Evolutionary conservation across 345 rosid genomes (phyloP).

Genomic region (Brassica carinata): DNA sequence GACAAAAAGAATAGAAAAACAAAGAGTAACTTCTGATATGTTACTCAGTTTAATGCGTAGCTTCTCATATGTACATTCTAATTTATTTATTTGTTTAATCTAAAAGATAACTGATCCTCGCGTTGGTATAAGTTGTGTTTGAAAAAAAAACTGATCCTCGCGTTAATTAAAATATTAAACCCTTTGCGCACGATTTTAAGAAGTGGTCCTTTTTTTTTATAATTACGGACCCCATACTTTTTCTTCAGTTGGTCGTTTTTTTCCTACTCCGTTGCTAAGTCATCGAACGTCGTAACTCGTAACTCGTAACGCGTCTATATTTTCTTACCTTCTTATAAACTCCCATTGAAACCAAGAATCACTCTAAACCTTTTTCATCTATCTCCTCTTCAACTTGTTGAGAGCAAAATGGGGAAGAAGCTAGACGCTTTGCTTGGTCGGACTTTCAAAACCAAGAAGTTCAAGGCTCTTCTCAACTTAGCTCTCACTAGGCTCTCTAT

Average conservation of each 20-base stretch:
- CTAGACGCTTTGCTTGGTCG: conserved; percentile 74
- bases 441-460: conserved; percentile 61
- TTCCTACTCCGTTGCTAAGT: conserved; percentile 40
- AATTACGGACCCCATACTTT: not conserved
- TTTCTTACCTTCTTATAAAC: conserved; percentile 19
- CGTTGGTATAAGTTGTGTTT: not conserved
- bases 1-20: not conserved
- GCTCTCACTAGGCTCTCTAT: conserved; percentile 71
- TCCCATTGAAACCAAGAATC: not conserved
- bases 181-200: conserved; percentile 3
- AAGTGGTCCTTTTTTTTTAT: conserved; percentile 9
- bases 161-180: not conserved
- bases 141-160: not conserved
- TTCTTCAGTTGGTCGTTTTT: not conserved
- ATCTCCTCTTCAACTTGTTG: conserved; percentile 5
- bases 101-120: not conserved
- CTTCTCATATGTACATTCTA: not conserved
- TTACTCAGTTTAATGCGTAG: not conserved
- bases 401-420: conserved; percentile 70
- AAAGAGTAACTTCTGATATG: not conserved
- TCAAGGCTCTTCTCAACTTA: conserved; percentile 61
- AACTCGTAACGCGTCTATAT: conserved; percentile 34
- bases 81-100: too few relatives aligned
- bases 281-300: not conserved
- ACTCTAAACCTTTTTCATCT: not conserved